Base-by-base conservation (phyloP, 2,329 filamentous ascomycete species). In the Aspergillus sclerotialis region DNA sequence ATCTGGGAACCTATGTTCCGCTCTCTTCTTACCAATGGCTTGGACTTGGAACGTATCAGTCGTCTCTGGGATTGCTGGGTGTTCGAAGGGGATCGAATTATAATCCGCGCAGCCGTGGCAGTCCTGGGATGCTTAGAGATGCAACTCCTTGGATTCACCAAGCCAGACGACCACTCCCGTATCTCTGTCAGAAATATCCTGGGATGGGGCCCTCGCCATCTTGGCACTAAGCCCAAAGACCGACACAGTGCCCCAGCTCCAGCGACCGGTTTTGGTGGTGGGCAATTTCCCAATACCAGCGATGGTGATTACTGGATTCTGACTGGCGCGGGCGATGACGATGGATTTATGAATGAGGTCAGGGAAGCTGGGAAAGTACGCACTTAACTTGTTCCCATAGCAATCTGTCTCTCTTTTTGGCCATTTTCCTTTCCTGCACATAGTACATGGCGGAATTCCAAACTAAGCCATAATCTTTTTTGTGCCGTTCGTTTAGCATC, bases 61-160 rank as follows among this genome's bases (percentile, higher is more conserved):
- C 63, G 76, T 3, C 60, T 80, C 13, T 78, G 75, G 74, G 76
- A 80, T 47, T 69, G 78, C 33, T 77, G 73, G 55, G 69, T 72
- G 2, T 75, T 80, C 37, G 76, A 80, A 51, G 74, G 74, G 18
- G 76, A 80, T 40, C 59, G 63, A 14, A 60, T 66, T 28, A 54
- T 69, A 38, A 64, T 69, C 31, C 63, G 61, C 17, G 55, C 65
- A 3, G 66, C 63, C 2, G 62, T 68, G 23, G 65, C 65, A 2
- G 42, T 65, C 17, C 46, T 69, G 4, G 64, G 66, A 14, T 58
- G 60, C 37, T 51, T 69, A 9, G 63, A 68, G 41, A 32, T 56
- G 3, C 65, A 67, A 37, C 37, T 69, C 1, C 60, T 65, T 32
- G 55, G 56, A 4, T 56, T 68, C 32, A 52, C 50, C 13, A 43